Base-by-base conservation (phyloP, 176 grass and related monocot species). In the Lolium multiflorum region DNA sequence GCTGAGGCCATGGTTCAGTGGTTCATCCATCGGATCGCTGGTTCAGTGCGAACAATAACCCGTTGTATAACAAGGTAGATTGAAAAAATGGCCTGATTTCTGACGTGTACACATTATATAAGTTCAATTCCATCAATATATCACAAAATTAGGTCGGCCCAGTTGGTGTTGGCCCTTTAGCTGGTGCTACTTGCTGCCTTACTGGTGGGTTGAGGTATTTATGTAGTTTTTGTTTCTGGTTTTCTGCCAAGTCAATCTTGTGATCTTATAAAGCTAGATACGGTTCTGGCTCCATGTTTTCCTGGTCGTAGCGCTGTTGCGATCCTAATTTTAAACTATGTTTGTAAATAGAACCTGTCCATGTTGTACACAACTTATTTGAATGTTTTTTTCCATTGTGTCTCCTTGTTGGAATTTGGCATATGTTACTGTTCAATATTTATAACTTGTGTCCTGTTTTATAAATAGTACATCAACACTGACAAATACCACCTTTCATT, bases 301-400 rank as follows among this genome's bases (percentile, higher is more conserved):
- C 13, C 13, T 28, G 14, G 62, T 65, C 5, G 12, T 25, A 31
- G 54, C 1, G 54, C 54, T 56, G 54, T 6, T 56, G 18, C 6
- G 17, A 17, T 56, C 54, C 54, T 18, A 15, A 20, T 56, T 50
- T 56, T 65, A 35, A 65, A 31, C 62, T 31, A 65, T 31, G 62
- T 28, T 65, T 31, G 85, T 25, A 67, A 71, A 71, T 83, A 78
- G 41, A 28, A 50, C 38, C 70, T 76, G 49, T 16, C 17, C 49
- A 76, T 69, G 39, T 20, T 0, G 22, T 67, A 25, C 59, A 57
- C 48, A 81, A 24, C 24, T 71, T 78, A 20, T 54, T 89, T 81
- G 49, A 28, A 41, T 41, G 37, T 71, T 43, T 35, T 28, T 47
- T 64, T 13, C 59, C 18, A 21, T 28, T 60, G 35, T 55, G 18